phyloP scores from a whole-genome alignment of 2,329 filamentous ascomycete genomes.

The Hypoxylon sp. region DNA sequence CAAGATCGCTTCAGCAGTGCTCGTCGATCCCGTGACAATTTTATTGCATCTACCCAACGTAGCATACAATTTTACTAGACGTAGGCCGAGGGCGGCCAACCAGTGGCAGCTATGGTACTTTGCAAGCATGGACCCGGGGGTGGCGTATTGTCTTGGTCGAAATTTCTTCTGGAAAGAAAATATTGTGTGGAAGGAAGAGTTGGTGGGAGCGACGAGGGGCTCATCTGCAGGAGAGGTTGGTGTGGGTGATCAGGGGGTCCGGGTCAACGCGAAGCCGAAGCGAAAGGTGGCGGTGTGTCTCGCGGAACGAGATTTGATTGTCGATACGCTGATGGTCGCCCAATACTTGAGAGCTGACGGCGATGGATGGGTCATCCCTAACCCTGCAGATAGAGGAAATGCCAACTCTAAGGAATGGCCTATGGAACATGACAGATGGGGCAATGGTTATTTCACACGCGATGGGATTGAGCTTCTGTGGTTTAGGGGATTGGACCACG shows the following conservation, averaged over 20 bases:
- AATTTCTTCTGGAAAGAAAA: constrained; percentile 82
- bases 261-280: constrained; percentile 24
- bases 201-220: constrained; percentile 56
- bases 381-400: constrained; percentile 30
- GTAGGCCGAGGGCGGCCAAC: constrained; percentile 70
- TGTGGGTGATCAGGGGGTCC: constrained; percentile 30
- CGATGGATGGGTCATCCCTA: constrained; percentile 51
- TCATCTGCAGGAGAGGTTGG: constrained; percentile 22
- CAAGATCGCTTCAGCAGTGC: constrained; percentile 64
- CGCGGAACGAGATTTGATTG: constrained; percentile 74
- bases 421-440: constrained; percentile 34
- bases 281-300: constrained; percentile 69
- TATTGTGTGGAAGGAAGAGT: constrained; percentile 78
- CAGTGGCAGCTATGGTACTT: constrained; percentile 81
- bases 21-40: constrained; percentile 75
- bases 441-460: constrained; percentile 45
- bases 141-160: constrained; percentile 74
- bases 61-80: constrained; percentile 78
- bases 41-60: constrained; percentile 78
- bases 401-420: constrained; percentile 52
- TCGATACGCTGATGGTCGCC: constrained; percentile 71
- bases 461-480: constrained; percentile 70
- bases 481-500: constrained; percentile 75
- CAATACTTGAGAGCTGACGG: constrained; percentile 67
- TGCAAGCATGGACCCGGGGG: constrained; percentile 76